Evolutionary conservation across 345 rosid species (phyloP).

Genomic region (Populus alba): DNA sequence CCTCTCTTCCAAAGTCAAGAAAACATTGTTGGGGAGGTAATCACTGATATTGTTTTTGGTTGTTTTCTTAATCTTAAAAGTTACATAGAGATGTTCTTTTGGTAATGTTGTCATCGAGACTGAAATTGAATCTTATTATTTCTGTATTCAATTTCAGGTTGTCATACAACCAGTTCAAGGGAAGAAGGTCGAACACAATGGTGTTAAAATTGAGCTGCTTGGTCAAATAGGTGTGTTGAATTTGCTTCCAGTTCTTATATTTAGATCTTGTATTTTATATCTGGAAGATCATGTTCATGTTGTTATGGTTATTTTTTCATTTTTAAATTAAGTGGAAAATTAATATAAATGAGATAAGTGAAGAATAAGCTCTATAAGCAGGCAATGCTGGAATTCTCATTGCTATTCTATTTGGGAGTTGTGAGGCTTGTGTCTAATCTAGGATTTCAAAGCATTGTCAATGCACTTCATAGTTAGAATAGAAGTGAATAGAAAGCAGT

Average conservation of each 20-base stretch:
- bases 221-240: conserved; percentile 68
- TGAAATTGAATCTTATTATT: not conserved
- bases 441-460: not conserved
- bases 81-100: not conserved
- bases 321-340: not conserved
- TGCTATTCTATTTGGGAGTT: not conserved
- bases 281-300: not conserved
- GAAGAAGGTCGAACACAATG: conserved; percentile 90
- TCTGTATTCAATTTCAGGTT: conserved; percentile 18
- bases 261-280: not conserved
- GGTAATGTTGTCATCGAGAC: not conserved
- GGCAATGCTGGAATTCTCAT: not conserved
- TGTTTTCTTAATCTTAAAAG: not conserved
- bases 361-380: not conserved
- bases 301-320: too few species aligned
- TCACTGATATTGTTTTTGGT: not conserved
- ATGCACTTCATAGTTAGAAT: not conserved
- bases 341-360: not conserved
- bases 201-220: conserved; percentile 88
- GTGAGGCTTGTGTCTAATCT: not conserved
- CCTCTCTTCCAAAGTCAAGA: conserved; percentile 61
- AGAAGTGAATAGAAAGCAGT: not conserved
- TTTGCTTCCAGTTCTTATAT: conserved; percentile 3
- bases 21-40: conserved; percentile 52
- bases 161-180: conserved; percentile 74